Evolutionary conservation across 2,329 filamentous ascomycete species (phyloP).

Genomic region (Colletotrichum magnum): DNA sequence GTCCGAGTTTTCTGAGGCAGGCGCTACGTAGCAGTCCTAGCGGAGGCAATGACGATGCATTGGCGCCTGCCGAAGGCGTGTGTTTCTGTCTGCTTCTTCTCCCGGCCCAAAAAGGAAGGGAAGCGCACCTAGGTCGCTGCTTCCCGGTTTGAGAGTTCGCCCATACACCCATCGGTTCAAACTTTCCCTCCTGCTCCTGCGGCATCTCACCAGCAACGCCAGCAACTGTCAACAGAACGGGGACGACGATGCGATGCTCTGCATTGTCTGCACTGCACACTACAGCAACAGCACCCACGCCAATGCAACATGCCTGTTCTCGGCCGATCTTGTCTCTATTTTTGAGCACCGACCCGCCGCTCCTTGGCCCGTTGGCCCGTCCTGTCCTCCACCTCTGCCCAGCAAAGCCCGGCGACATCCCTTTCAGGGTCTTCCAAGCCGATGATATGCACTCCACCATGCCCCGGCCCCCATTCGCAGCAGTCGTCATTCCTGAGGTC

Average conservation of each 20-base stretch:
- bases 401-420: conserved; percentile 20
- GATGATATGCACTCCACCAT: conserved; percentile 11
- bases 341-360: conserved; percentile 33
- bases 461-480: neutral
- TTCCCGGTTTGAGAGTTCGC: neutral
- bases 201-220: neutral
- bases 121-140: neutral
- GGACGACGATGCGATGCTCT: neutral
- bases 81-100: conserved; percentile 16
- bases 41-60: conserved; percentile 16
- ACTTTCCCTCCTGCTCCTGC: neutral
- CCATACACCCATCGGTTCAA: neutral
- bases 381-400: conserved; percentile 24
- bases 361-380: conserved; percentile 8
- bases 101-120: conserved; percentile 12
- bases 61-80: neutral
- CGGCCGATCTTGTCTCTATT: conserved; percentile 37
- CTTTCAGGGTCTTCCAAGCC: conserved; percentile 36
- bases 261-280: too few species aligned
- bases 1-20: too few species aligned
- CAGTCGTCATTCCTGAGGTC: conserved; percentile 34
- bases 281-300: too few species aligned
- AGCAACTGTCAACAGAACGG: neutral
- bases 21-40: neutral
- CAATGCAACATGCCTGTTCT: conserved; percentile 34